Conservation (phyloP, 495 filamentous ascomycete species). For the Aspergillus sclerotioniger region DNA sequence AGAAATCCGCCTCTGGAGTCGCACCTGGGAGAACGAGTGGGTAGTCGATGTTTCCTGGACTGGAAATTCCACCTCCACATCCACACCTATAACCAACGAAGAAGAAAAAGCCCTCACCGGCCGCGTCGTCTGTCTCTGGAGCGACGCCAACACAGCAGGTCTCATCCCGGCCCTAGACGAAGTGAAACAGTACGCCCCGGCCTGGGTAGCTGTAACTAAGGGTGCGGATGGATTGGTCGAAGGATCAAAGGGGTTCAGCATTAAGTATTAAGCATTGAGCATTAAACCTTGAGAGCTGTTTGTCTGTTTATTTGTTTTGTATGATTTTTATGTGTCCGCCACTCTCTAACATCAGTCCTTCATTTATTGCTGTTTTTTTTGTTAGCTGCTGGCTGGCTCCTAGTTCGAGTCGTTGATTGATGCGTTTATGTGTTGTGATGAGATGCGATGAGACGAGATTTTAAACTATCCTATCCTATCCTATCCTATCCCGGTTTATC, state of each 20-base stretch:
- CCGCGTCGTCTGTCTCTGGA: constrained; percentile 79
- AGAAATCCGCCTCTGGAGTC: constrained; percentile 68
- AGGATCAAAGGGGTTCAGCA: constrained; percentile 58
- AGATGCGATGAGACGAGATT: not conserved
- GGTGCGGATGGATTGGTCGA: constrained; percentile 77
- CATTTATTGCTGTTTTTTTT: not conserved
- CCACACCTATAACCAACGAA: not conserved
- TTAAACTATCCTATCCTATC: not conserved
- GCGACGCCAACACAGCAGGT: constrained; percentile 70
- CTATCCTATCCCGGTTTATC: not conserved
- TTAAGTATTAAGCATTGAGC: constrained; percentile 32
- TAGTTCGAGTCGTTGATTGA: too few relatives aligned
- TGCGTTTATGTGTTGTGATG: not conserved
- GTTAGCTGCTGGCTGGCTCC: not conserved
- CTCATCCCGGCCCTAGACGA: constrained; percentile 87
- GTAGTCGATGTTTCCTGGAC: constrained; percentile 71
- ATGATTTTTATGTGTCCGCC: not conserved
- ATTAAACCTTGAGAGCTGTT: too few relatives aligned
- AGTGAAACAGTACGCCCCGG: constrained; percentile 67
- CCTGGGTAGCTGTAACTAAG: constrained; percentile 77
- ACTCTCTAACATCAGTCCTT: not conserved
- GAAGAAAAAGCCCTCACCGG: constrained; percentile 53
- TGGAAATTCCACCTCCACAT: constrained; percentile 22
- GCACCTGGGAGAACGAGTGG: constrained; percentile 73
- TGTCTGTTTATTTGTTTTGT: not conserved